Base-by-base conservation (phyloP, 495 filamentous ascomycete species). In the Aspergillus heteromorphus region DNA sequence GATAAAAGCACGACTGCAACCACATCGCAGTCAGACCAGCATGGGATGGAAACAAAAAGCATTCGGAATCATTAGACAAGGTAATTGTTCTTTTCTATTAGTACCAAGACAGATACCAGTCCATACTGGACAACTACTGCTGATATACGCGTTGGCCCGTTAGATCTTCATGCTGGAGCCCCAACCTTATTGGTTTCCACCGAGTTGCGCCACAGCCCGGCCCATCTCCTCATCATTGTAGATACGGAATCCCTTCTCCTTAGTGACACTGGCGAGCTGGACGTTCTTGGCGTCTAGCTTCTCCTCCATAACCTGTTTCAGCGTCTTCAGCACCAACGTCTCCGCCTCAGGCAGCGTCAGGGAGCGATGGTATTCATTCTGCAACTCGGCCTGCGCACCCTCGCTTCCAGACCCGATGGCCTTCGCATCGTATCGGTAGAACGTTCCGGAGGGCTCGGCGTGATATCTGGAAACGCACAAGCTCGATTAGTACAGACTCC, bases 301-400 rank as follows among this genome's bases (percentile, higher is more conserved):
- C 84, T 98, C 93, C 76, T 98, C 93, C 93, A 98, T 98, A 49
- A 98, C 93, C 76, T 98, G 93, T 81, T 98, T 98, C 71, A 98
- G 73, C 34, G 93, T 98, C 83, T 97, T 97, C 60, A 98, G 78
- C 29, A 97, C 95, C 60, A 98, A 75, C 2, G 90, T 88, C 74
- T 98, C 93, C 18, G 93, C 93, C 70, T 98, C 93, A 45, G 80
- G 75, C 55, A 98, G 87, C 49, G 92, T 96, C 59, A 98, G 80
- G 42, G 92, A 97, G 79, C 92, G 96, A 76, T 98, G 93, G 66
- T 95, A 98, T 72, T 97, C 93, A 60, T 96, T 96, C 74, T 98
- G 93, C 72, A 98, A 75, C 71, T 97, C 93, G 7, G 92, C 93
- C 74, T 98, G 93, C 19, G 93, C 93, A 54, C 93, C 93, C 73